Percentiles rank a stretch among this genome's conserved stretches.
phyloP scores from a whole-genome alignment of 1,139 yeast species.

The Debaryomycetaceae sp. region DNA sequence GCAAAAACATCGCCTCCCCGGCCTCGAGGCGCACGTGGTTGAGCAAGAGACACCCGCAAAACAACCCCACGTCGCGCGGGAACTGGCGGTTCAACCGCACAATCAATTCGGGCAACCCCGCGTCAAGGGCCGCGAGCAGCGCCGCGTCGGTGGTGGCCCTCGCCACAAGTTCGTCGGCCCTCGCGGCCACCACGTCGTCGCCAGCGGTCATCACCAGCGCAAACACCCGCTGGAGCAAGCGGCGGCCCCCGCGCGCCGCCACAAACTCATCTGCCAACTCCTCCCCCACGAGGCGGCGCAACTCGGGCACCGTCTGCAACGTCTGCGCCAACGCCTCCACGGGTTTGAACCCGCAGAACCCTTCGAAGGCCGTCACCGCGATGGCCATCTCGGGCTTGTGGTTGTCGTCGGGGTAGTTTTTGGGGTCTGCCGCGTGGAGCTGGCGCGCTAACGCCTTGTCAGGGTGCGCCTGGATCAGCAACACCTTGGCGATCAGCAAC shows the following conservation, averaged over 20 bases:
- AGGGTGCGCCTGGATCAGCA: conserved; percentile 97
- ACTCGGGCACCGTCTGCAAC: conserved; percentile 70
- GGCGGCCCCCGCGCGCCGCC: conserved; percentile 54
- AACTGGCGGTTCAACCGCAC: conserved; percentile 78
- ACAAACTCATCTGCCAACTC: conserved; percentile 50
- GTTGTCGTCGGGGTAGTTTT: conserved; percentile 94
- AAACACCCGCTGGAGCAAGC: conserved; percentile 69
- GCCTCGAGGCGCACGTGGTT: conserved; percentile 78
- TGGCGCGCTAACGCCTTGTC: conserved; percentile 79
- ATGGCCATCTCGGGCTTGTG: conserved; percentile 99
- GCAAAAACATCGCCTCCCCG: conserved; percentile 97
- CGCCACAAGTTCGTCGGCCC: conserved; percentile 58
- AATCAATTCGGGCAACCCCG: conserved; percentile 65
- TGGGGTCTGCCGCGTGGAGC: conserved; percentile 78
- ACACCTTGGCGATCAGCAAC: conserved; percentile 83
- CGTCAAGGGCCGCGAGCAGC: conserved; percentile 36
- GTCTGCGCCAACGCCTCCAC: conserved; percentile 67
- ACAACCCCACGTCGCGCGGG: conserved; percentile 89
- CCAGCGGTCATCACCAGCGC: conserved; percentile 77
- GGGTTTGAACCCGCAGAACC: conserved; percentile 97
- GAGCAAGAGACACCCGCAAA: conserved; percentile 90
- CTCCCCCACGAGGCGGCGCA: conserved; percentile 63
- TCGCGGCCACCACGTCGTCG: conserved; percentile 46
- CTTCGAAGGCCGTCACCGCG: conserved; percentile 93
- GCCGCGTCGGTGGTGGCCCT: conserved; percentile 56